These are phyloP conservation scores for Vanrija sp. DNA, from an alignment of 1,284 basidiomycete species.

Conservation along the genomic window DNA sequence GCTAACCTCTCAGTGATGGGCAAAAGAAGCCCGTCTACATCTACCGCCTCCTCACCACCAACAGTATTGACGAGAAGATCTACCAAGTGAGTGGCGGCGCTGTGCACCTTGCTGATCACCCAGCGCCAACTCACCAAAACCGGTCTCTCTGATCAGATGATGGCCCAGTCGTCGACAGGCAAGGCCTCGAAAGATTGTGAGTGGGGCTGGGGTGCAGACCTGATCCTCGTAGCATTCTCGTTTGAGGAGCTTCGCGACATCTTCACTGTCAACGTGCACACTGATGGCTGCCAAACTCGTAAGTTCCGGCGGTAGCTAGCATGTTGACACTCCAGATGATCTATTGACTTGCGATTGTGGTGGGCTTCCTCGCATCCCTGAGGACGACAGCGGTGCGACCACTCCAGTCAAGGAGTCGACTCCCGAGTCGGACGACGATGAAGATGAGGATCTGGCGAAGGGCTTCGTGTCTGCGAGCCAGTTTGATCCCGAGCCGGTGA, in stretches of 20 bases:
- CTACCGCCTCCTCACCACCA: conserved; percentile 74
- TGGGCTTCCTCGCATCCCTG: background rate
- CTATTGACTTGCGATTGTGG: conserved; percentile 69
- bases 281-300: conserved; percentile 76
- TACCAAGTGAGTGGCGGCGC: conserved; percentile 35
- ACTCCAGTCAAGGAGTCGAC: background rate
- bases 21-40: conserved; percentile 90
- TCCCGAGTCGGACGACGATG: conserved; percentile 36
- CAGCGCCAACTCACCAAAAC: conserved; percentile 93
- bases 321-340: conserved; percentile 46
- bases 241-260: conserved; percentile 89
- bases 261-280: conserved; percentile 76
- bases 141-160: conserved; percentile 61
- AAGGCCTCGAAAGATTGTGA: conserved; percentile 63
- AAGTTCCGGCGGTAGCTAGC: conserved; percentile 19
- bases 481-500: conserved; percentile 38
- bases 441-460: conserved; percentile 24
- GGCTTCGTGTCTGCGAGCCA: conserved; percentile 73
- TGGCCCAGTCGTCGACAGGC: conserved; percentile 38
- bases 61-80: conserved; percentile 53
- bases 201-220: conserved; percentile 57
- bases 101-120: background rate
- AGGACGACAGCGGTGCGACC: background rate
- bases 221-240: conserved; percentile 61
- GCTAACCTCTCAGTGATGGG: conserved; percentile 64